phyloP scores from a whole-genome alignment of 345 rosid genomes.

The Pelargonium nanum region DNA sequence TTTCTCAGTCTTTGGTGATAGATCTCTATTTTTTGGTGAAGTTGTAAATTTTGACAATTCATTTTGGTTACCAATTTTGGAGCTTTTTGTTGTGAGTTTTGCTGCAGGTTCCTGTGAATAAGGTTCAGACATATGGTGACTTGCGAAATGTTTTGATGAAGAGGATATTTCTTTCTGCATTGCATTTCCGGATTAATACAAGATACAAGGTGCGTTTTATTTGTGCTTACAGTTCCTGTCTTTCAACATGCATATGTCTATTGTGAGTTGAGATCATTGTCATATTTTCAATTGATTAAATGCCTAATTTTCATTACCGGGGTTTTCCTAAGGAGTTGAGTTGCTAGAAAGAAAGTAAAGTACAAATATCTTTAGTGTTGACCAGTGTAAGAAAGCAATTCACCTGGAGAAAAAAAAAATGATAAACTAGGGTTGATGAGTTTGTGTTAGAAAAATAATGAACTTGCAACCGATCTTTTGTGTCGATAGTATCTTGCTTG shows the following conservation, averaged over 20 bases:
- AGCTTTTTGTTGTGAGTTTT: conserved; percentile 10
- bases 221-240: not conserved
- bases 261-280: conserved; percentile 2
- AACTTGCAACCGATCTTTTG: not conserved
- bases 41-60: not conserved
- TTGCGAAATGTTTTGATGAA: conserved; percentile 93
- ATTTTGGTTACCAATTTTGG: not conserved
- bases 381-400: not conserved
- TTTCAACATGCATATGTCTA: not conserved
- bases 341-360: not conserved
- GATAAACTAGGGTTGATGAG: not conserved
- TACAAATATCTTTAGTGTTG: not conserved
- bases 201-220: conserved; percentile 71
- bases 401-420: not conserved
- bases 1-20: too few species aligned
- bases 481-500: not conserved
- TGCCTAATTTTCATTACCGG: not conserved
- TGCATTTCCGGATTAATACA: conserved; percentile 95
- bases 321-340: not conserved
- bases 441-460: not conserved
- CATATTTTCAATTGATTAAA: not conserved
- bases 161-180: conserved; percentile 93
- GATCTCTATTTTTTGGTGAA: too few species aligned
- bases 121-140: conserved; percentile 83
- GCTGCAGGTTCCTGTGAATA: conserved; percentile 84